Evolutionary conservation across 306 rosid species (phyloP).

Genomic region (peach (Prunus persica)): DNA sequence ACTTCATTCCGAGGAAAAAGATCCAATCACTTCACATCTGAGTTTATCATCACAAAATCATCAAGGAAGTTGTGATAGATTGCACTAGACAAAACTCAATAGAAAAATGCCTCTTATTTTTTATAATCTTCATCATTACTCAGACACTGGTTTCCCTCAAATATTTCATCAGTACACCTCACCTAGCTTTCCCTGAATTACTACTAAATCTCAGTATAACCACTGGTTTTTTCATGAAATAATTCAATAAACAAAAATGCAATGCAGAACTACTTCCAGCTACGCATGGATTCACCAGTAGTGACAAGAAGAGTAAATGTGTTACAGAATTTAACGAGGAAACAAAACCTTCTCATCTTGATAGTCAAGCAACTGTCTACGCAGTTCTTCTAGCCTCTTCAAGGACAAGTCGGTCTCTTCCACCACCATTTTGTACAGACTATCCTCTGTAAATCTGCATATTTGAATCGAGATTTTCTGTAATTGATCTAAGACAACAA

Average conservation of each 20-base stretch:
- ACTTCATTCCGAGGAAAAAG: neutral
- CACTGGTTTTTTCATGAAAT: neutral
- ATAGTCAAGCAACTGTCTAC: conserved; percentile 28
- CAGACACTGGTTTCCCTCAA: neutral
- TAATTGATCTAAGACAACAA: conserved; percentile 46
- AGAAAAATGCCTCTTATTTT: neutral
- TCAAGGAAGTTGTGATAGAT: neutral
- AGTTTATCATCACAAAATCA: neutral
- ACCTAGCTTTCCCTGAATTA: neutral
- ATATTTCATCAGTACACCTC: neutral
- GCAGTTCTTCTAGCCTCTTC: conserved; percentile 48
- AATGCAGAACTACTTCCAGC: neutral
- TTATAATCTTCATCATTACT: neutral
- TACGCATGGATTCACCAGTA: neutral
- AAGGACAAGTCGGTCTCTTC: conserved; percentile 61
- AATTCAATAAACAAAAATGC: neutral
- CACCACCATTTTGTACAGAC: conserved; percentile 23
- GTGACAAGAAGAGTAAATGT: neutral
- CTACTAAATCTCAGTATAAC: neutral
- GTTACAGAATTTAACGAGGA: neutral
- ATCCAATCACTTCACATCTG: neutral
- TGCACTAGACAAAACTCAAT: neutral
- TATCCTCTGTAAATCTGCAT: conserved; percentile 23
- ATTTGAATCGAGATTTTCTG: conserved; percentile 51
- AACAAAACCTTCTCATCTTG: conserved; percentile 64